Conservation (phyloP, 768 basidiomycete genomes). For the Pisolithus orientalis region DNA sequence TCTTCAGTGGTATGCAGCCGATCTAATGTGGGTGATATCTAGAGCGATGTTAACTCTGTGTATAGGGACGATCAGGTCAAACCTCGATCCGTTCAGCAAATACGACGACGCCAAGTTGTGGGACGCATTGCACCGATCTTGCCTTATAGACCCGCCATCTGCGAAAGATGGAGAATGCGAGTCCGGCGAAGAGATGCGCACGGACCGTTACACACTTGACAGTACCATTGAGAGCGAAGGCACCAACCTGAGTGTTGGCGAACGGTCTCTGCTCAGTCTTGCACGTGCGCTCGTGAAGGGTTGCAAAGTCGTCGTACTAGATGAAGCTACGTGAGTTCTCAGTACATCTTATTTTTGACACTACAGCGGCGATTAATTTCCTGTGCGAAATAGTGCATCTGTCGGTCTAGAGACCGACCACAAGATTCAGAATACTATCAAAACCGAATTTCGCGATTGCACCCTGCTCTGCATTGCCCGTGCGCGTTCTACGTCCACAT, state of each 20-base stretch:
- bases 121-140: constrained; percentile 67
- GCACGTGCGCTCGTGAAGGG: constrained; percentile 51
- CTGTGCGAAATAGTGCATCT: constrained; percentile 18
- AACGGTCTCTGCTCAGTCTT: constrained; percentile 43
- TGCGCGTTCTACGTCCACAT: constrained; percentile 13
- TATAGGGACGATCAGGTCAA: constrained; percentile 51
- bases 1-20: constrained; percentile 45
- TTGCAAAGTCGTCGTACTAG: constrained; percentile 43
- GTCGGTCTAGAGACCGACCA: constrained; percentile 44
- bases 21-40: constrained; percentile 25
- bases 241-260: constrained; percentile 40
- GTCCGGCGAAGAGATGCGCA: constrained; percentile 21
- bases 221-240: constrained; percentile 48
- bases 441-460: constrained; percentile 38
- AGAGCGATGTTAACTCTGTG: constrained; percentile 29
- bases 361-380: constrained; percentile 5
- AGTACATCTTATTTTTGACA: constrained; percentile 29
- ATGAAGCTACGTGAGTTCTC: constrained; percentile 30
- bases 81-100: constrained; percentile 52
- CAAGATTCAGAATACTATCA: constrained; percentile 43
- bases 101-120: constrained; percentile 61
- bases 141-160: constrained; percentile 28
- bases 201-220: constrained; percentile 43
- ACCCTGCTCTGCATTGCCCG: constrained; percentile 47
- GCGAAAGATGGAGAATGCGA: constrained; percentile 16